Conservation (phyloP, 1,284 basidiomycete species). For the Microbotryomycetes sp. region DNA sequence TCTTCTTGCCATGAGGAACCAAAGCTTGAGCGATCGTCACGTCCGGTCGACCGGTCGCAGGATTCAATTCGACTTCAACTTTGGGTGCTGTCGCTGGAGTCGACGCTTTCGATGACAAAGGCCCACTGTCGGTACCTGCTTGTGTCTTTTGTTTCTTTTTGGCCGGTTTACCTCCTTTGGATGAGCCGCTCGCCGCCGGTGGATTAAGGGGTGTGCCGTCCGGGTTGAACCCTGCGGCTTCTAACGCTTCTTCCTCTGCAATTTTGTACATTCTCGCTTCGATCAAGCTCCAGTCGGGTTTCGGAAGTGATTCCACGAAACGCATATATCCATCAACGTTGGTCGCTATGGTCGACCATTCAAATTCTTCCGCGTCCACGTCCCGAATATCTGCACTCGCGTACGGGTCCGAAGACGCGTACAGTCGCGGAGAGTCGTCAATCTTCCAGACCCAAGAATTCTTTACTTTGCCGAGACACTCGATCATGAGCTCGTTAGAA, state of each 20-base stretch:
- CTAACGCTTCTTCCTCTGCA: background rate
- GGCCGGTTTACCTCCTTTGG: background rate
- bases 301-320: slow-evolving; percentile 9
- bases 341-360: background rate
- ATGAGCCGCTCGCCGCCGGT: background rate
- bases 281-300: slow-evolving; percentile 1
- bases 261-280: slow-evolving; percentile 1
- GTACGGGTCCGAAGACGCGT: slow-evolving; percentile 14
- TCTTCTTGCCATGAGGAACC: background rate
- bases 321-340: slow-evolving; percentile 11
- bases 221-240: background rate
- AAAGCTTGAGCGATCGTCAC: background rate
- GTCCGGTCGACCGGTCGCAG: background rate
- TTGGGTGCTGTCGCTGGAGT: background rate
- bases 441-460: slow-evolving; percentile 15
- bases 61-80: background rate
- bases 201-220: too few relatives aligned
- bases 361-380: background rate
- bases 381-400: slow-evolving; percentile 1
- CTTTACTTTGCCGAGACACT: slow-evolving; percentile 9
- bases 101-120: background rate
- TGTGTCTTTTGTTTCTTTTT: background rate
- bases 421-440: slow-evolving; percentile 19
- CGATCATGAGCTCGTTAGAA: slow-evolving; percentile 21
- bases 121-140: background rate